A percentile compares a stretch with the other conserved stretches of the same genome.
Conservation (phyloP, 805 yeast species). For the Peterozyma toletana region DNA sequence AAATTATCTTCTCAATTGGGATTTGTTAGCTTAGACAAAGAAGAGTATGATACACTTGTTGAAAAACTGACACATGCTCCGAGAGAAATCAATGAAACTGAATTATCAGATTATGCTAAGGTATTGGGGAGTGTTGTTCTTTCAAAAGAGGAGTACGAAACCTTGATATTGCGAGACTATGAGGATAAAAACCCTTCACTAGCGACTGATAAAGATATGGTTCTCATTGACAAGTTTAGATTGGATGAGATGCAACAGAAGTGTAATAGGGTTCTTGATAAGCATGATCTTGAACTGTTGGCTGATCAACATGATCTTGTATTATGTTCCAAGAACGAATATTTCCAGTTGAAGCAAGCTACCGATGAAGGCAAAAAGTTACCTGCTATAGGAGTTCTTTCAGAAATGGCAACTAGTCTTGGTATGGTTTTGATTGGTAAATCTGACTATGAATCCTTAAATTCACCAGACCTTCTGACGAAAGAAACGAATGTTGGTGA, state of each 20-base stretch:
- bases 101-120: no score
- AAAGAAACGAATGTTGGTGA: conserved; percentile 9
- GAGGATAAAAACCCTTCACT: not conserved
- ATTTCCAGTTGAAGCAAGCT: conserved; percentile 9
- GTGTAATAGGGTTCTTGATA: not conserved
- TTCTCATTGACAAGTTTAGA: no score
- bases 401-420: not conserved
- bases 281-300: conserved; percentile 9
- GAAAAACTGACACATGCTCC: no score
- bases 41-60: no score
- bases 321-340: conserved; percentile 25
- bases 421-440: no score
- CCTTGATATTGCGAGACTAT: not conserved
- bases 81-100: no score
- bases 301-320: conserved; percentile 24
- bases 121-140: conserved; percentile 1
- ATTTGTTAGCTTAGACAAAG: no score
- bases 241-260: not conserved
- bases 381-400: not conserved
- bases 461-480: conserved; percentile 5
- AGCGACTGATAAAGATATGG: not conserved
- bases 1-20: no score
- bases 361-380: not conserved
- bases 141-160: conserved; percentile 9
- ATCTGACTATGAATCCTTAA: not conserved